Percentiles rank a stretch among this genome's conserved stretches.
Conservation (phyloP, 2,329 filamentous ascomycete genomes). For the Sclerotinia minor region DNA sequence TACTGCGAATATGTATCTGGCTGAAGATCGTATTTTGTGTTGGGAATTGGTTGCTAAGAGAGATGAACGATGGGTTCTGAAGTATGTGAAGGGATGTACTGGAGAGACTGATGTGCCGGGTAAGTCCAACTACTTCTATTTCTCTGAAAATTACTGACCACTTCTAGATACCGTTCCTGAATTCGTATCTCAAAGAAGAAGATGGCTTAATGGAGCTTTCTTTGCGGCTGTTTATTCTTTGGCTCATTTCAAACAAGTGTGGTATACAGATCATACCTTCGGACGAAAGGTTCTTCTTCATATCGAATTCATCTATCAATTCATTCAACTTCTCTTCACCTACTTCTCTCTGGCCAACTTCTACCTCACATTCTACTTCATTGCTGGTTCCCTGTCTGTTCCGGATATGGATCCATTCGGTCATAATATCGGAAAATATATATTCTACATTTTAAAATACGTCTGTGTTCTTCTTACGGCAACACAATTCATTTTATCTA, state of each 20-base stretch:
- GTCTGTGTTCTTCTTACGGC: constrained; percentile 82
- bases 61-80: constrained; percentile 92
- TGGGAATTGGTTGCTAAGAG: constrained; percentile 96
- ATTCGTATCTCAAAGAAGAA: constrained; percentile 92
- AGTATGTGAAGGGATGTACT: constrained; percentile 94
- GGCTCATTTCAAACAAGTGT: constrained; percentile 91
- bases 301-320: constrained; percentile 93
- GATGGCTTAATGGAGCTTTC: constrained; percentile 98
- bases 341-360: constrained; percentile 99
- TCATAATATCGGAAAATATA: constrained; percentile 76
- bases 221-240: constrained; percentile 98
- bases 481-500: constrained; percentile 92
- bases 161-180: constrained; percentile 82
- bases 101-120: constrained; percentile 97
- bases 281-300: constrained; percentile 87
- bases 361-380: constrained; percentile 98
- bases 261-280: constrained; percentile 87
- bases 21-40: constrained; percentile 85
- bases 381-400: constrained; percentile 86
- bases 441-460: constrained; percentile 87
- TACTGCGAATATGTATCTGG: constrained; percentile 93
- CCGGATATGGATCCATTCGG: constrained; percentile 84
- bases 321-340: constrained; percentile 89
- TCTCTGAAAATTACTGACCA: constrained; percentile 24
- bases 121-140: constrained; percentile 50